Conservation (phyloP, 108 stramenopile species). For the Aureococcus anophagefferens region DNA sequence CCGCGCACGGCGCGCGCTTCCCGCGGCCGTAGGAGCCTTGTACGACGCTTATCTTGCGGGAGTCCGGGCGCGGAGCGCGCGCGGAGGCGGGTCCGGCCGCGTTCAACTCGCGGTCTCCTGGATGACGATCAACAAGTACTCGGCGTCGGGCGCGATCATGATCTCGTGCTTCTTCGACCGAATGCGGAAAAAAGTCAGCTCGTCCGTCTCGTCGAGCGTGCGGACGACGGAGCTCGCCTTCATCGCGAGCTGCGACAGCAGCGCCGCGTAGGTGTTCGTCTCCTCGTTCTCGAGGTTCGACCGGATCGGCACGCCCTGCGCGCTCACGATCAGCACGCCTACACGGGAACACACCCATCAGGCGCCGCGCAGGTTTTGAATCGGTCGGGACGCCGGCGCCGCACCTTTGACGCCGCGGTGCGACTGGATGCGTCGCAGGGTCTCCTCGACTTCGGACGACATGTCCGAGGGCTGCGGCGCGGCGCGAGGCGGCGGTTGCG, state of each 20-base stretch:
- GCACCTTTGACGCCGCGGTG: too few species aligned
- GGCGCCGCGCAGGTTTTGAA: too few species aligned
- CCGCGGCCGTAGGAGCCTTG: too few species aligned
- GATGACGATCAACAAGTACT: constrained; percentile 1
- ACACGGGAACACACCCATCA: too few species aligned
- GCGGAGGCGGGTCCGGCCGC: too few species aligned
- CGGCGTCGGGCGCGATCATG: constrained; percentile 5
- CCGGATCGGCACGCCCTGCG: neutral
- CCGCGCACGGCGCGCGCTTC: neutral
- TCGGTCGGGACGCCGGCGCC: too few species aligned
- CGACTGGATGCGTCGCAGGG: neutral
- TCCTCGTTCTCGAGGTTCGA: constrained; percentile 1
- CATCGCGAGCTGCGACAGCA: neutral
- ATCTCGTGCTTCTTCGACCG: neutral
- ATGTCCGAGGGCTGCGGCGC: neutral
- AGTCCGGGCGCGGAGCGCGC: too few species aligned
- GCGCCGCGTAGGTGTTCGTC: neutral
- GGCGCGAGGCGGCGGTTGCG: too few species aligned
- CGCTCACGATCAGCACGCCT: neutral
- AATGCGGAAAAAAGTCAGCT: neutral
- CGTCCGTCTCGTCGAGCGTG: neutral
- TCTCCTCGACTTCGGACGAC: constrained; percentile 7
- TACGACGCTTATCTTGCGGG: too few species aligned
- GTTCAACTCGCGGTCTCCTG: neutral
- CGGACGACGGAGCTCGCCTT: constrained; percentile 2